Base-by-base conservation (phyloP, 306 rosid genomes). In the Elaeagnus macrophylla region DNA sequence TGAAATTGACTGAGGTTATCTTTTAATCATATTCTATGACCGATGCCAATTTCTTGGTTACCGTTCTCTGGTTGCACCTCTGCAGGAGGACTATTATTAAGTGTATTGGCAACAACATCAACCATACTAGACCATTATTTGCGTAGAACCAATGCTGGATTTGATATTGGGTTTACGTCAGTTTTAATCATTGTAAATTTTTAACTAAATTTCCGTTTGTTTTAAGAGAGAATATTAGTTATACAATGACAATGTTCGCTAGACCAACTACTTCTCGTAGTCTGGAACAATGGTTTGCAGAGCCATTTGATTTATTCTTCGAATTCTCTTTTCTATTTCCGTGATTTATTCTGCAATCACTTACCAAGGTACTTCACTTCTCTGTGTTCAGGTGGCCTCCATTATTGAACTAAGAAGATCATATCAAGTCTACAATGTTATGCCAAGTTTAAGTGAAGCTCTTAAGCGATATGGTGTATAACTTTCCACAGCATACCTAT, bases 361-460 rank as follows among this genome's bases (percentile, higher is more conserved):
- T 25, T 25, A 25, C 32, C 3, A 20, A 20, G 50, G 57, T 56
- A 56, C 39, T 78, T 69, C 60, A 51, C 8, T 9, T 15, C 37
- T 7, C 11, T 49, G 61, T 75, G 53, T 73, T 55, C 84, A 87
- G 99, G 99, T 91, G 43, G 96, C 96, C 75, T 91, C 99, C 50
- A 87, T 91, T 50, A 91, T 91, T 56, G 99, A 91, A 69, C 89
- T 91, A 8, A 77, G 99, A 82, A 80, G 99, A 80, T 91, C 96
- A 7, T 91, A 87, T 71, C 99, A 91, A 72, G 99, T 96, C 32
- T 91, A 91, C 51, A 91, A 91, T 49, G 99, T 91, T 36, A 91
- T 91, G 99, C 99, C 95, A 56, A 70, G 89, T 75, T 78, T 87
- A 66, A 91, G 99, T 79, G 87, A 80, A 60, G 96, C 96, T 50